Conservation (phyloP, 208 protist species). For the Acanthamoeba healyi region DNA sequence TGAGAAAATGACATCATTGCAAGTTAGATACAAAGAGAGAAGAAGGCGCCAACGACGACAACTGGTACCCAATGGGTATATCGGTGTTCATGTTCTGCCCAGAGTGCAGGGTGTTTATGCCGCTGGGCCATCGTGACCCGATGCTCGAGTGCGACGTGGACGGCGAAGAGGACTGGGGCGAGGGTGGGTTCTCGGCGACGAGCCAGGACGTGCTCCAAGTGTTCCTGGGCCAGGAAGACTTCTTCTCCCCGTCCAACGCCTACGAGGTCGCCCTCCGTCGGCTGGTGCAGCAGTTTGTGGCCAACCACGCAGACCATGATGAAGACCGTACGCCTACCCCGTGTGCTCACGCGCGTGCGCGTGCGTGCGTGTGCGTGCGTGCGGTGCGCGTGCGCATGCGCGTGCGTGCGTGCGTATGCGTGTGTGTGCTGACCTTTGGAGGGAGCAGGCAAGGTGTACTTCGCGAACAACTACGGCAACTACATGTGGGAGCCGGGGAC, state of each 20-base stretch:
- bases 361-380: background rate
- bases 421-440: background rate
- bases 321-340: too few relatives aligned
- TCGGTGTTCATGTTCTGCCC: constrained; percentile 11
- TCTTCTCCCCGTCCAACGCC: background rate
- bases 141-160: background rate
- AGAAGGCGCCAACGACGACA: too few relatives aligned
- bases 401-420: background rate
- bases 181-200: background rate
- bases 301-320: background rate
- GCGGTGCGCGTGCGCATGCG: background rate
- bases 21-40: too few relatives aligned
- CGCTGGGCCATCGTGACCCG: background rate
- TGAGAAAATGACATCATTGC: too few relatives aligned
- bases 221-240: background rate
- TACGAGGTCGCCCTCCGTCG: background rate
- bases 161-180: constrained; percentile 2
- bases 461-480: constrained; percentile 12
- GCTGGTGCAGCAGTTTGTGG: background rate
- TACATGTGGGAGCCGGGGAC: background rate
- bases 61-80: too few relatives aligned
- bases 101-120: background rate
- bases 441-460: background rate
- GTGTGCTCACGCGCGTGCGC: background rate
- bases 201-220: background rate